phyloP scores from a whole-genome alignment of 805 yeast species.

The Kodamaea laetipori region DNA sequence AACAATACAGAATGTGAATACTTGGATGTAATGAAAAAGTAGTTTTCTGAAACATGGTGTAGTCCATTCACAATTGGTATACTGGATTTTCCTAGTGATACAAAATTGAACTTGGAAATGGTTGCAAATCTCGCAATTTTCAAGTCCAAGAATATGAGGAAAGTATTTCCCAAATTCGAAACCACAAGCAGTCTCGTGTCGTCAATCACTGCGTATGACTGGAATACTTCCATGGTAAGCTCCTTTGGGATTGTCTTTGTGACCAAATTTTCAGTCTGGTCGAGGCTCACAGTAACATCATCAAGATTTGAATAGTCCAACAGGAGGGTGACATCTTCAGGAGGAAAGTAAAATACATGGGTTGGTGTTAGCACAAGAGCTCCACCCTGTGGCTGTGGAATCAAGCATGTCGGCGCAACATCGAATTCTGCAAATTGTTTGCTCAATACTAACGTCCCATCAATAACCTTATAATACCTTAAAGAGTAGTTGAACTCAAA shows the following conservation, averaged over 20 bases:
- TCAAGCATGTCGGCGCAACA: constrained; percentile 30
- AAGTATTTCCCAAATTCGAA: constrained; percentile 33
- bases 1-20: constrained; percentile 35
- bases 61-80: constrained; percentile 26
- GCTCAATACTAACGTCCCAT: constrained; percentile 13
- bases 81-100: constrained; percentile 33
- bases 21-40: constrained; percentile 33
- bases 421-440: constrained; percentile 33
- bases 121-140: not conserved
- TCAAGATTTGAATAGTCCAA: constrained; percentile 11
- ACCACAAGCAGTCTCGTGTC: constrained; percentile 27
- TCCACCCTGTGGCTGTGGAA: constrained; percentile 28
- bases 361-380: constrained; percentile 29
- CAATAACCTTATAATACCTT: constrained; percentile 27
- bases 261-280: constrained; percentile 16
- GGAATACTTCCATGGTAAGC: constrained; percentile 9
- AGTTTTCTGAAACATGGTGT: constrained; percentile 27
- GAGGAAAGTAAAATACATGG: constrained; percentile 33
- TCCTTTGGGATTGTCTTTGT: constrained; percentile 20
- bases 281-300: constrained; percentile 16
- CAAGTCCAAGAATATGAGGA: constrained; percentile 22
- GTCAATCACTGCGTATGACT: constrained; percentile 27
- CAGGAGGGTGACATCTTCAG: constrained; percentile 16
- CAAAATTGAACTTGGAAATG: constrained; percentile 21
- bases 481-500: constrained; percentile 35